These are phyloP conservation scores for Sisymbrium irio DNA, from an alignment of 345 rosid genomes.

Conservation along the genomic window DNA sequence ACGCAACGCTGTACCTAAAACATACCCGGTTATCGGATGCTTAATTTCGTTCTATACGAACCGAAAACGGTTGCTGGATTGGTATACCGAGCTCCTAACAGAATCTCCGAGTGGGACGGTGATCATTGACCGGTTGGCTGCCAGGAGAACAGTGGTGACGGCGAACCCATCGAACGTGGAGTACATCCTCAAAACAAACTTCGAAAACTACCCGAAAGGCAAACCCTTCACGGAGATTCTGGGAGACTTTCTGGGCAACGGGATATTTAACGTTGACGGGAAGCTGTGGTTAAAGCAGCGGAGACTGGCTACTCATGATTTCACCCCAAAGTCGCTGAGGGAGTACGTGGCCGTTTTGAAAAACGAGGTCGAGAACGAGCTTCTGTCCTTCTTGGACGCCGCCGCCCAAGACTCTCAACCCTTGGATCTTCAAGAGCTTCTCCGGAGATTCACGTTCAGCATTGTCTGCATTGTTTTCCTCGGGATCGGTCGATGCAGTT, in stretches of 20 bases:
- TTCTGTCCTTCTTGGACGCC: constrained; percentile 50
- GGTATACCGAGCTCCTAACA: constrained; percentile 71
- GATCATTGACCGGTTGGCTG: constrained; percentile 57
- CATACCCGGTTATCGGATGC: constrained; percentile 71
- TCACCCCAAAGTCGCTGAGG: constrained; percentile 45
- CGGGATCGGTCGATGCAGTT: constrained; percentile 45
- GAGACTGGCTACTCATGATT: constrained; percentile 51
- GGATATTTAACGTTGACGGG: constrained; percentile 69
- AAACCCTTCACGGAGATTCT: constrained; percentile 82
- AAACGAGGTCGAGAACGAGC: constrained; percentile 43
- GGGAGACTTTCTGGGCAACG: constrained; percentile 73
- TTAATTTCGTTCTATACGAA: constrained; percentile 63
- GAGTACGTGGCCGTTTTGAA: constrained; percentile 37
- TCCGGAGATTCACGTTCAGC: constrained; percentile 52
- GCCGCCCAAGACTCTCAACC: constrained; percentile 20
- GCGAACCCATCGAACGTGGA: constrained; percentile 75
- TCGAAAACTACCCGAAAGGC: constrained; percentile 83
- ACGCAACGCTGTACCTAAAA: constrained; percentile 37
- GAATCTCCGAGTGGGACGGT: constrained; percentile 57
- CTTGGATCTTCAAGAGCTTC: constrained; percentile 58
- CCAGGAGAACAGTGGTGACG: constrained; percentile 61
- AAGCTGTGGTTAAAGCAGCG: constrained; percentile 61
- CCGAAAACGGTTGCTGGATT: constrained; percentile 63
- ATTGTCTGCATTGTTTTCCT: constrained; percentile 47
- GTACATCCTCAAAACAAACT: constrained; percentile 78